phyloP scores from a whole-genome alignment of 208 protist genomes.

The Trypanosoma theileri region DNA sequence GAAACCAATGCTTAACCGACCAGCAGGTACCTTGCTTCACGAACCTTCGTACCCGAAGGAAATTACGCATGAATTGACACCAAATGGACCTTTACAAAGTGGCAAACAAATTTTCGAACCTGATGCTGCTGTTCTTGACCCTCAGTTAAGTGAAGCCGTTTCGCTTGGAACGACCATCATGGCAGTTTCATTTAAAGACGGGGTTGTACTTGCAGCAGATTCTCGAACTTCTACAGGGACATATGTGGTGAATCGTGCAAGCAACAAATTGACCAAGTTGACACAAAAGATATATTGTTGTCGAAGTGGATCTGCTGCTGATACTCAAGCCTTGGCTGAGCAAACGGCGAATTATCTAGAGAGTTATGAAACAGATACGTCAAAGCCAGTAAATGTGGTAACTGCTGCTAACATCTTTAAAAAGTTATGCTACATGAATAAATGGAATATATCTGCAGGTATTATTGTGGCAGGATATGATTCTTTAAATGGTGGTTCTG shows the following conservation, averaged over 20 bases:
- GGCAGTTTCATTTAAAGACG: constrained; percentile 95
- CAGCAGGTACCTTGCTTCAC: constrained; percentile 61
- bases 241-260: constrained; percentile 97
- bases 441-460: constrained; percentile 94
- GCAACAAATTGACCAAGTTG: constrained; percentile 98
- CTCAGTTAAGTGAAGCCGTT: constrained; percentile 82
- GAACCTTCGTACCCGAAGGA: constrained; percentile 77
- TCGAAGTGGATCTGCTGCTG: constrained; percentile 97
- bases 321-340: constrained; percentile 97
- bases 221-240: constrained; percentile 96
- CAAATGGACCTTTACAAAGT: constrained; percentile 69
- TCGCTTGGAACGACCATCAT: constrained; percentile 98
- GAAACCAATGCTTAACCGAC: constrained; percentile 71
- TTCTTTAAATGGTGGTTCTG: constrained; percentile 93
- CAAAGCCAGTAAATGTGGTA: constrained; percentile 86
- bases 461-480: constrained; percentile 99
- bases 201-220: constrained; percentile 97
- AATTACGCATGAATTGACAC: constrained; percentile 37
- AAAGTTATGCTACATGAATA: constrained; percentile 97
- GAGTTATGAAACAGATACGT: constrained; percentile 90
- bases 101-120: constrained; percentile 65
- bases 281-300: constrained; percentile 97
- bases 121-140: constrained; percentile 77
- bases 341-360: constrained; percentile 92
- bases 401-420: constrained; percentile 96